Conservation (phyloP, 345 rosid genomes). For the Citrus inodora region DNA sequence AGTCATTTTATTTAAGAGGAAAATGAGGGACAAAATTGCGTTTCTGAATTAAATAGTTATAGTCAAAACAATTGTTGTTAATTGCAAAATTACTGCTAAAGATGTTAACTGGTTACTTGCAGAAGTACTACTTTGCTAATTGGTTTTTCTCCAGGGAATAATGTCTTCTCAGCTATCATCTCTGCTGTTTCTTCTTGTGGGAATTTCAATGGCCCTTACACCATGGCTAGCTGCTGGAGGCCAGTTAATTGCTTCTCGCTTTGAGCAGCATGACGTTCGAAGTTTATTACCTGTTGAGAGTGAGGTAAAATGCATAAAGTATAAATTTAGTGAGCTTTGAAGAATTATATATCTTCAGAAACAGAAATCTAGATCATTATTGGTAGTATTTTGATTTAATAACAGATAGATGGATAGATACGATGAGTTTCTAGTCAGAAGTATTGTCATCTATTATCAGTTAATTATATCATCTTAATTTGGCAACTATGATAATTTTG, state of each 20-base stretch:
- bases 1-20: background rate
- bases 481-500: background rate
- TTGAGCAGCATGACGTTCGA: constrained; percentile 93
- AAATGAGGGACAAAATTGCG: background rate
- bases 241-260: constrained; percentile 91
- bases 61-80: background rate
- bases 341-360: background rate
- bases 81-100: background rate
- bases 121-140: constrained; percentile 8
- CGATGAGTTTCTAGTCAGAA: background rate
- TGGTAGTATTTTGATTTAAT: constrained; percentile 9
- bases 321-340: background rate
- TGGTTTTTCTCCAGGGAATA: constrained; percentile 68
- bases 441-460: background rate
- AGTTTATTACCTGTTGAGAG: constrained; percentile 94
- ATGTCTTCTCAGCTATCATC: constrained; percentile 92
- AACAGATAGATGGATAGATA: constrained; percentile 1
- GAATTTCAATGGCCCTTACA: constrained; percentile 95
- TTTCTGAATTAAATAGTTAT: constrained; percentile 2
- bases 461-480: background rate
- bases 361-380: background rate
- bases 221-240: constrained; percentile 99
- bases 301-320: constrained; percentile 56
- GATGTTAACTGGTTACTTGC: background rate
- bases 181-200: constrained; percentile 91